Base-by-base conservation (phyloP, 805 yeast species). In the Hanseniaspora hatyaiensis region DNA sequence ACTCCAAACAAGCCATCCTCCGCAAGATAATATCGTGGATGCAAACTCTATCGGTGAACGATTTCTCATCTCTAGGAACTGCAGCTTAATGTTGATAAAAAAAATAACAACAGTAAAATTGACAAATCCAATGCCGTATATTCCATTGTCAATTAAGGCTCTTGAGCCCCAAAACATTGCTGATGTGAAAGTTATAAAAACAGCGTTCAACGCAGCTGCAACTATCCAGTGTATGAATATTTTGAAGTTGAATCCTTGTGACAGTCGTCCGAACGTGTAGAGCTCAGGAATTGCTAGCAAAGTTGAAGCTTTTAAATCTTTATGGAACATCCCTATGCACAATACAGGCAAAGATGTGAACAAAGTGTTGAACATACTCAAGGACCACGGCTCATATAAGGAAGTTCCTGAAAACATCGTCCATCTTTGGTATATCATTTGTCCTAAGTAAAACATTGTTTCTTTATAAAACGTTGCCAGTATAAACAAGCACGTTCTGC, bases 391-490 rank as follows among this genome's bases (percentile, higher is more conserved):
- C 59, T 94, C 98, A 63, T 85, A 92, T 54, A 89, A 63, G 0
- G 96, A 86, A 0, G 95, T 79, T 1, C 98, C 98, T 0, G 97
- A 83, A 62, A 84, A 92, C 66, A 85, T 67, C 0, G 95, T 80
- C 59, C 80, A 77, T 52, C 94, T 67, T 62, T 92, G 99, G 63
- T 77, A 92, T 16, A 87, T 72, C 23, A 83, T 77, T 65, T 92
- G 98, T 0, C 95, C 78, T 58, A 89, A 67, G 58, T 92, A 92
- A 59, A 92, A 92, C 57, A 88, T 63, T 48, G 89, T 68, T 61
- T 92, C 98, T 61, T 92, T 92, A 76, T 88, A 92, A 60, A 92
- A 92, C 0, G 99, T 92, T 51, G 94, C 80, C 53, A 92, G 68
- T 37, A 92, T 87, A 64, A 92, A 92, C 62, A 88, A 89, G 37